Base-by-base conservation (phyloP, 2,329 filamentous ascomycete genomes). In the Paecilomyces fulvus region DNA sequence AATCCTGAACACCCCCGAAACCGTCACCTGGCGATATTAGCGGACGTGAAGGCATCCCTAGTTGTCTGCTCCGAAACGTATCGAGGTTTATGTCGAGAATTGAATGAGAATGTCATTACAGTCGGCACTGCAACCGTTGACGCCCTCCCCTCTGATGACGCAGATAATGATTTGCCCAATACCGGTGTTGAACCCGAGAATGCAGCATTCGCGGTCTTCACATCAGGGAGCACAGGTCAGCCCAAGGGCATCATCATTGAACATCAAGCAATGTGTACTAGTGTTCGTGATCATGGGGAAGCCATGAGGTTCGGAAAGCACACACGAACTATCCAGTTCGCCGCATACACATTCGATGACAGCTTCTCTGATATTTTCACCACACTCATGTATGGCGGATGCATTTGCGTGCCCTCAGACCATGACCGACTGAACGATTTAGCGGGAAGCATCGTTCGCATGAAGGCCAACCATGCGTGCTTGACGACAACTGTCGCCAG, bases 401-500 rank as follows among this genome's bases (percentile, higher is more conserved):
- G 77, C 31, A 12, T 43, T 12, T 43, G 33, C 33, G 72, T 83
- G 0, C 79, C 81, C 0, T 73, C 75, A 0, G 65, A 73, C 0
- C 60, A 69, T 1, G 74, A 79, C 54, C 65, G 75, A 23, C 59
- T 73, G 1, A 68, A 72, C 46, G 73, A 80, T 52, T 69, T 82
- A 3, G 66, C 70, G 0, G 73, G 70, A 0, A 73, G 71, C 0
- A 78, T 83, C 48, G 70, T 73, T 5, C 61, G 71, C 0, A 77
- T 79, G 71, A 65, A 74, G 7, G 76, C 78, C 48, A 79, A 74
- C 30, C 77, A 74, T 75, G 77, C 74, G 1, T 79, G 80, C 64
- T 76, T 84, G 66, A 85, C 83, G 0, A 77, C 81, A 0, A 72
- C 79, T 0, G 73, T 84, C 12, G 81, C 81, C 0, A 58, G 67